Percentiles rank a stretch among this genome's conserved stretches.
Conservation (phyloP, 768 basidiomycete genomes). For the Psilocybe tampanensis region DNA sequence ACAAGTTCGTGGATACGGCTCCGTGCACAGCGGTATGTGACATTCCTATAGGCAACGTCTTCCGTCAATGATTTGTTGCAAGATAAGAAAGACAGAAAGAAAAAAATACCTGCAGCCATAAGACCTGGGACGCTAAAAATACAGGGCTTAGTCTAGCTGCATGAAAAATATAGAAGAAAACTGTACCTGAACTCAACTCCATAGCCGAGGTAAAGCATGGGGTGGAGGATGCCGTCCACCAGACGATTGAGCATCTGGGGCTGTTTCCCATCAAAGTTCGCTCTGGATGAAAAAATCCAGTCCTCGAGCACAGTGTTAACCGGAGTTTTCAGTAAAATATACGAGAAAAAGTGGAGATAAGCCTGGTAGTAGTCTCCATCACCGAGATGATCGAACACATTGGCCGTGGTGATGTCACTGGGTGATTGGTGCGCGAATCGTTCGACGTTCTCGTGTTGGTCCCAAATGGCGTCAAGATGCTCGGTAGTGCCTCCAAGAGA, state of each 20-base stretch:
- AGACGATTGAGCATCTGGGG: slow-evolving; percentile 15
- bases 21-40: slow-evolving; percentile 9
- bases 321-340: slow-evolving; percentile 4
- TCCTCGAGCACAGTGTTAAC: slow-evolving; percentile 9
- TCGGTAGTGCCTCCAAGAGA: slow-evolving; percentile 7
- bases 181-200: slow-evolving; percentile 14
- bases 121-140: slow-evolving; percentile 13
- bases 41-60: slow-evolving; percentile 3
- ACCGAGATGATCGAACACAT: slow-evolving; percentile 9
- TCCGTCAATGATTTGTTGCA: not conserved
- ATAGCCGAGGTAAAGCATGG: slow-evolving; percentile 14
- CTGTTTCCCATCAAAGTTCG: slow-evolving; percentile 9
- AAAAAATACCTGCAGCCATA: slow-evolving; percentile 10
- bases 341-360: slow-evolving; percentile 14
- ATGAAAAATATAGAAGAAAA: not conserved
- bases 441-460: slow-evolving; percentile 5
- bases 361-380: slow-evolving; percentile 13
- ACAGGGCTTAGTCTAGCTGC: not conserved
- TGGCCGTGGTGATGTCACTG: slow-evolving; percentile 3
- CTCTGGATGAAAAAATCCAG: slow-evolving; percentile 9
- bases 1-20: not conserved
- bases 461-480: slow-evolving; percentile 1
- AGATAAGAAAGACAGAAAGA: not conserved
- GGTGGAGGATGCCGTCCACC: slow-evolving; percentile 13
- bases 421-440: slow-evolving; percentile 9